These are phyloP conservation scores for Rosa persica DNA, from an alignment of 306 rosid genomes.

Conservation along the genomic window DNA sequence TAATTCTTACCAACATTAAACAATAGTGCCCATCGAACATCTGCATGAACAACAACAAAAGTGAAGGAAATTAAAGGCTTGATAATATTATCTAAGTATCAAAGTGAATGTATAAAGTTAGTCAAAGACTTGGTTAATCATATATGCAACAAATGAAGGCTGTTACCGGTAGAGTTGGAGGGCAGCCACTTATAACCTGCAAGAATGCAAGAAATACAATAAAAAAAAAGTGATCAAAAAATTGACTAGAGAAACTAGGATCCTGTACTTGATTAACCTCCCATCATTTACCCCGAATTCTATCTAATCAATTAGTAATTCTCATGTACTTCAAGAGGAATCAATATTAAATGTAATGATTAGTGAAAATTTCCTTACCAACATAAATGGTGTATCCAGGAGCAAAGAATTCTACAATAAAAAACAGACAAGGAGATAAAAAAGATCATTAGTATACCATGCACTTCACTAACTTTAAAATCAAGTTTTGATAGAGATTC, in stretches of 20 bases:
- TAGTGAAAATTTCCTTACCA: neutral
- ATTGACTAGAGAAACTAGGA: neutral
- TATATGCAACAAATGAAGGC: neutral
- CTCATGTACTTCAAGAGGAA: neutral
- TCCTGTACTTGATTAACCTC: neutral
- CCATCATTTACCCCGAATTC: neutral
- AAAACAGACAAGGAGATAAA: too few relatives aligned
- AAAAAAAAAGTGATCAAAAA: neutral
- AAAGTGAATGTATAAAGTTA: neutral
- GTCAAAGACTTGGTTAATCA: neutral
- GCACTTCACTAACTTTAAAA: neutral
- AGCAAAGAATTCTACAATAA: neutral
- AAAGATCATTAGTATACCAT: too few relatives aligned
- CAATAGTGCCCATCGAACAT: neutral
- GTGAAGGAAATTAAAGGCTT: neutral
- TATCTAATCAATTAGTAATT: neutral
- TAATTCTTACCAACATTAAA: neutral
- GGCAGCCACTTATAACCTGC: neutral
- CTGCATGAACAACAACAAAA: neutral
- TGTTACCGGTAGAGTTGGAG: neutral
- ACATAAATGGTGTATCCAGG: neutral
- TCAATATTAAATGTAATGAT: neutral
- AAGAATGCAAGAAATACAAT: neutral
- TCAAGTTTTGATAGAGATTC: neutral
- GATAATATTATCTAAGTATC: neutral